Percentiles rank a stretch among this genome's conserved stretches.
Conservation (phyloP, 1,139 yeast genomes). For the Blastobotrys petasosporus region DNA sequence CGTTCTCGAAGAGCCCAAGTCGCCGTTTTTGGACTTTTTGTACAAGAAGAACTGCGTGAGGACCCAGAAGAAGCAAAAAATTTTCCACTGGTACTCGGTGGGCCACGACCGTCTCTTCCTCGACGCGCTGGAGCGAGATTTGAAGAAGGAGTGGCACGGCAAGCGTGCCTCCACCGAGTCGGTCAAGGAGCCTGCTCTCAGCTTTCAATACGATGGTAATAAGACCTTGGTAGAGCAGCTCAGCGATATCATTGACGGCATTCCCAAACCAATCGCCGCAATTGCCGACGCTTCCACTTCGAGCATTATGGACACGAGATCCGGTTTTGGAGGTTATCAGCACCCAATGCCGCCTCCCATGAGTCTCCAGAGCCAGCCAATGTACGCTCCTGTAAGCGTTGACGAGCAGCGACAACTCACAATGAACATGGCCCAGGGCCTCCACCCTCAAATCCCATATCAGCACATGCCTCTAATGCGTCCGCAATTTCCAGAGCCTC, state of each 20-base stretch:
- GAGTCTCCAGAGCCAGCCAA: slow-evolving; percentile 4
- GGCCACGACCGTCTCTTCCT: slow-evolving; percentile 90
- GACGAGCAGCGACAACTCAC: slow-evolving; percentile 1
- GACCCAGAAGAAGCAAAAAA: slow-evolving; percentile 95
- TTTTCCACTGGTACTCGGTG: slow-evolving; percentile 94
- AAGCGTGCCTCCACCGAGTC: slow-evolving; percentile 37
- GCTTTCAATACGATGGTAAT: slow-evolving; percentile 35
- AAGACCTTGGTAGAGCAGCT: slow-evolving; percentile 37
- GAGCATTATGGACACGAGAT: slow-evolving; percentile 1
- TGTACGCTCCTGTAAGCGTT: slow-evolving; percentile 1
- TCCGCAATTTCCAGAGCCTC: not conserved
- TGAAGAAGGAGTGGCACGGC: slow-evolving; percentile 59
- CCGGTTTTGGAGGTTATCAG: not conserved
- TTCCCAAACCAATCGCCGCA: slow-evolving; percentile 31
- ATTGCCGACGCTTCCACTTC: slow-evolving; percentile 32
- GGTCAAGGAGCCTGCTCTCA: slow-evolving; percentile 39
- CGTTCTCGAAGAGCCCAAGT: slow-evolving; percentile 79
- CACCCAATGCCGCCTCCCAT: slow-evolving; percentile 4
- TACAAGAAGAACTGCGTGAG: slow-evolving; percentile 83
- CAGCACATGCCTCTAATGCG: not conserved
- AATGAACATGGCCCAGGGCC: not conserved
- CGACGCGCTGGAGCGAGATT: slow-evolving; percentile 89
- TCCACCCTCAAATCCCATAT: not conserved
- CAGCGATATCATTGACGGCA: slow-evolving; percentile 26
- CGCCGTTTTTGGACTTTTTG: slow-evolving; percentile 76